These are phyloP conservation scores for Saccharum hybrid DNA, from an alignment of 202 grass and related monocot genomes.

Conservation along the genomic window DNA sequence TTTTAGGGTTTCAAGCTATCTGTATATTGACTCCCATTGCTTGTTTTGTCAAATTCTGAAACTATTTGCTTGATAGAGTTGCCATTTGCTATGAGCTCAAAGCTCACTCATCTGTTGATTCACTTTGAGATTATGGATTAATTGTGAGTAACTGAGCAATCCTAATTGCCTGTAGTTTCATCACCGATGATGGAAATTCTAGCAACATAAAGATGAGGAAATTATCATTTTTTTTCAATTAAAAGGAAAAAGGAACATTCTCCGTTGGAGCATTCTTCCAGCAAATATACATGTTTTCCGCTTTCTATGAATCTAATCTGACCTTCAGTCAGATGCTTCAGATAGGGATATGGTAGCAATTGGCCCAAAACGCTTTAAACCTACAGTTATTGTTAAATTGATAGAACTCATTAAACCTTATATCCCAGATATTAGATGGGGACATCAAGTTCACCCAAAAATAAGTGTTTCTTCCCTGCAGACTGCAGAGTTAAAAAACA, in stretches of 20 bases:
- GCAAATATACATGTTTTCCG: neutral
- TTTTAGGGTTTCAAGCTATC: neutral
- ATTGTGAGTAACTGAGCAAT: neutral
- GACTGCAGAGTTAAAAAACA: neutral
- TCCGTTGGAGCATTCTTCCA: neutral
- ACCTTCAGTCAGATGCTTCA: constrained; percentile 12
- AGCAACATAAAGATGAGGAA: neutral
- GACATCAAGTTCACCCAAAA: neutral
- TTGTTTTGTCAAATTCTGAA: neutral
- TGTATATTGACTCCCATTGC: neutral
- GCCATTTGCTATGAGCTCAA: neutral
- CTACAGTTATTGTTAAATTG: neutral
- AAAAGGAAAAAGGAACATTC: neutral
- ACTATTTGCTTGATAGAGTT: neutral
- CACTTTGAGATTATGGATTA: neutral
- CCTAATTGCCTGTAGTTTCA: constrained; percentile 2
- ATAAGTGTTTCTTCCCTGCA: neutral
- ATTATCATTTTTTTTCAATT: neutral
- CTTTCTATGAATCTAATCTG: neutral
- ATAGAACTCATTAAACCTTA: neutral
- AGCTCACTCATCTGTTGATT: neutral
- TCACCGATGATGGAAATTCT: neutral
- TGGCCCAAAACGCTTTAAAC: neutral
- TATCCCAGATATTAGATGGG: neutral
- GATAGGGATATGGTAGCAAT: neutral